A percentile compares a stretch with the other conserved stretches of the same genome.
phyloP scores from a whole-genome alignment of 306 rosid genomes.

The Fragaria nilgerrensis region DNA sequence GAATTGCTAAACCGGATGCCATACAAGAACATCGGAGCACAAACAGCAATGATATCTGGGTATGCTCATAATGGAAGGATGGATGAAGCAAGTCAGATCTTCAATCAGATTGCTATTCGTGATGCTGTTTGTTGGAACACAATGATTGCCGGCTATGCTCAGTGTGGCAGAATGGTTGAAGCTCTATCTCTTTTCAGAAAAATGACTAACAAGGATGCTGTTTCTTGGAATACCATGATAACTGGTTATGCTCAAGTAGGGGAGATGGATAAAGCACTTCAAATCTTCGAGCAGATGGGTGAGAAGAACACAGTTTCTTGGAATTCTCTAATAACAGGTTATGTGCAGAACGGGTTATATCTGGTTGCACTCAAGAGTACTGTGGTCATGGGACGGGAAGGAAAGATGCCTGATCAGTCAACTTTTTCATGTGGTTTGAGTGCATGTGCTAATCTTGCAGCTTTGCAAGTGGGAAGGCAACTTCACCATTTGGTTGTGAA shows the following conservation, averaged over 20 bases:
- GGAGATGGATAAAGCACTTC: constrained; percentile 58
- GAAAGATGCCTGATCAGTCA: constrained; percentile 58
- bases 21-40: constrained; percentile 60
- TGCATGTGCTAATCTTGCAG: constrained; percentile 75
- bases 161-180: constrained; percentile 61
- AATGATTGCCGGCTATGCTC: constrained; percentile 72
- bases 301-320: constrained; percentile 64
- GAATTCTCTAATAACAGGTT: constrained; percentile 79
- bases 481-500: constrained; percentile 62
- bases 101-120: constrained; percentile 38
- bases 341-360: constrained; percentile 58
- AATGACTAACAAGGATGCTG: constrained; percentile 60
- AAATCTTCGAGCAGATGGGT: constrained; percentile 46
- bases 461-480: constrained; percentile 67
- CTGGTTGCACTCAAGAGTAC: constrained; percentile 59
- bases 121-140: constrained; percentile 81
- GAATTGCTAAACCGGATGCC: constrained; percentile 61
- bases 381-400: constrained; percentile 49
- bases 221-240: constrained; percentile 81
- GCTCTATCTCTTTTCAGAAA: constrained; percentile 56
- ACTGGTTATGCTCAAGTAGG: constrained; percentile 68
- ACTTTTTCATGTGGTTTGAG: constrained; percentile 66
- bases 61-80: constrained; percentile 51
- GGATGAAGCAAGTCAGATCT: constrained; percentile 64
- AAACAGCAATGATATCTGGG: constrained; percentile 80